Base-by-base conservation (phyloP, 2,329 filamentous ascomycete genomes). In the Claviceps quebecensis region DNA sequence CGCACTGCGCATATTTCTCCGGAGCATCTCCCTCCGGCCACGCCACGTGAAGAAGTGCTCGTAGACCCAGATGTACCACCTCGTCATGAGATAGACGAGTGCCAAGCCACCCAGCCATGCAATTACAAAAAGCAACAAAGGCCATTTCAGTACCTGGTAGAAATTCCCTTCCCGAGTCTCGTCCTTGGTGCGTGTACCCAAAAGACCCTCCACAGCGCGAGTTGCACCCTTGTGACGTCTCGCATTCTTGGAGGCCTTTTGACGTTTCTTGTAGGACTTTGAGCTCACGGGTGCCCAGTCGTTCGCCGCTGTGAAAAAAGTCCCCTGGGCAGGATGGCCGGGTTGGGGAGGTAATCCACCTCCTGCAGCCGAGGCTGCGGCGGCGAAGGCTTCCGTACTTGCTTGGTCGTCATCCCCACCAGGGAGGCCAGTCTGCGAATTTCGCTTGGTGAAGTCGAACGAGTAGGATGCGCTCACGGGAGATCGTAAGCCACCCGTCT, bases 91-190 rank as follows among this genome's bases (percentile, higher is more conserved):
- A 66, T 98, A 98, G 16, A 81, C 76, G 37, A 69, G 49, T 50
- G 81, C 80, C 22, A 97, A 74, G 14, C 86, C 80, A 1, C 79
- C 62, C 47, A 98, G 79, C 89, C 90, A 97, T 11, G 81, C 79
- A 46, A 84, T 75, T 2, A 95, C 88, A 41, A 86, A 77, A 37
- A 89, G 66, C 37, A 98, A 74, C 57, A 98, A 77, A 2, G 93
- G 93, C 85, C 90, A 97, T 67, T 97, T 96, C 49, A 95, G 73
- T 45, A 98, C 65, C 1, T 79, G 80, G 66, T 98, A 98, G 11
- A 95, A 76, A 63, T 93, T 87, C 19, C 93, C 93, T 70, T 98
- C 93, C 57, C 93, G 76, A 2, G 91, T 97, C 72, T 98, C 93
- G 64, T 98, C 93, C 61, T 82, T 87, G 56, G 80, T 84, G 53